Base-by-base conservation (phyloP, 441 rosid genomes). In the Rhodomyrtus psidioides region DNA sequence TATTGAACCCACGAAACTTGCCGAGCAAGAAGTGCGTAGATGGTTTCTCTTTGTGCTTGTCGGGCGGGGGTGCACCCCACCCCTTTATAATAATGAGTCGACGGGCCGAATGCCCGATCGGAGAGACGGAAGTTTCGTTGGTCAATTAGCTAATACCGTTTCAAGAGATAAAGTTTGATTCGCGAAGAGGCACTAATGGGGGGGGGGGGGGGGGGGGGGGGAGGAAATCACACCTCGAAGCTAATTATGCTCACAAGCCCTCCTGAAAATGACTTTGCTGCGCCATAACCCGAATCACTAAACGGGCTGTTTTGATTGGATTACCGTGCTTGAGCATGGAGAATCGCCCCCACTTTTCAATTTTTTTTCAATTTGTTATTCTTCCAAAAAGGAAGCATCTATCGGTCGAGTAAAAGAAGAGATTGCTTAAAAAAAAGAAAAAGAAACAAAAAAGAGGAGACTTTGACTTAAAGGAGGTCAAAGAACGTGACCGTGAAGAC, bases 231-330 rank as follows among this genome's bases (percentile, higher is more conserved):
- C 19, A 53, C 15, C 21, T 15, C 8, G 21, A 17, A 55, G 12
- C 9, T 21, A 7, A 55, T 19, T 19, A 5, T 55, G 15, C 26
- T 65, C 7, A 0, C 9, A 19, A 19, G 1, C 46, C 15, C 26
- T 34, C 7, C 30, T 5, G 7, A 34, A 2, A 0, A 34, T 1
- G 44, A 0, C 0, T 5, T 2, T 6, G 23, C 2, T 9, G 46
- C 76, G 17, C 46, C 76, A 15, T 9, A 17, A 65, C 46, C 15
- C 14, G 3, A 65, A 7, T 13, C 26, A 2, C 4, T 34, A 65
- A 34, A 34, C 3, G 15, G 76, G 46, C 4, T 2, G 46, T 30
- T 65, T 23, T 14, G 26, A 34, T 65, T 65, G 26, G 26, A 34
- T 9, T 19, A 65, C 19, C 26, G 4, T 5, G 46, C 76, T 34